Evolutionary conservation across 1,284 basidiomycete species (phyloP).

Genomic region (Irpex rosettiformis): DNA sequence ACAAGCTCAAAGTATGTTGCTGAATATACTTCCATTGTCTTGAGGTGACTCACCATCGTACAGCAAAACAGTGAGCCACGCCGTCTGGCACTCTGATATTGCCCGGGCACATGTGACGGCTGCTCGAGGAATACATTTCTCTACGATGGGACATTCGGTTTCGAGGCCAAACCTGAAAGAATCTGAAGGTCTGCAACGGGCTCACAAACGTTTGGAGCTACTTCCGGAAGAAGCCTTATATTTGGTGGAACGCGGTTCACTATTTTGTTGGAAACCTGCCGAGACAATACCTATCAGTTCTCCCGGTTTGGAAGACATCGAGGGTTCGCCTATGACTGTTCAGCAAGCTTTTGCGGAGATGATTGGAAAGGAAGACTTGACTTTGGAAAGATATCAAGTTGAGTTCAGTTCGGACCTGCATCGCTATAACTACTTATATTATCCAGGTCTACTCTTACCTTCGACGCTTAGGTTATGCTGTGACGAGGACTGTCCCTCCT

Average conservation of each 20-base stretch:
- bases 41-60: conserved; percentile 6
- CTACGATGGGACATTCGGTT: conserved; percentile 73
- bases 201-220: conserved; percentile 71
- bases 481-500: conserved; percentile 71
- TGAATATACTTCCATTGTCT: background rate
- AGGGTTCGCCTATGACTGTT: conserved; percentile 80
- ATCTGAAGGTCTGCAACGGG: conserved; percentile 34
- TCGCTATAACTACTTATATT: background rate
- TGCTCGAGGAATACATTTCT: conserved; percentile 75
- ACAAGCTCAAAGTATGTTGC: conserved; percentile 66
- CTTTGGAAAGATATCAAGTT: conserved; percentile 88
- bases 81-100: conserved; percentile 66
- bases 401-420: conserved; percentile 16
- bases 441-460: conserved; percentile 87
- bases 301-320: conserved; percentile 39
- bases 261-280: conserved; percentile 75
- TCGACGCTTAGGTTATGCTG: conserved; percentile 86
- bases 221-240: conserved; percentile 95
- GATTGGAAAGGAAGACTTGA: conserved; percentile 75
- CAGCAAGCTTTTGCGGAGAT: conserved; percentile 87
- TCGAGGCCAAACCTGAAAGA: conserved; percentile 34
- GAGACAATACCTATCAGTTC: conserved; percentile 21
- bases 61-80: conserved; percentile 75
- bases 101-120: conserved; percentile 65
- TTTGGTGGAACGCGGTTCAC: conserved; percentile 83